These are phyloP conservation scores for Gossypium laxum DNA, from an alignment of 441 rosid species.

Conservation along the genomic window DNA sequence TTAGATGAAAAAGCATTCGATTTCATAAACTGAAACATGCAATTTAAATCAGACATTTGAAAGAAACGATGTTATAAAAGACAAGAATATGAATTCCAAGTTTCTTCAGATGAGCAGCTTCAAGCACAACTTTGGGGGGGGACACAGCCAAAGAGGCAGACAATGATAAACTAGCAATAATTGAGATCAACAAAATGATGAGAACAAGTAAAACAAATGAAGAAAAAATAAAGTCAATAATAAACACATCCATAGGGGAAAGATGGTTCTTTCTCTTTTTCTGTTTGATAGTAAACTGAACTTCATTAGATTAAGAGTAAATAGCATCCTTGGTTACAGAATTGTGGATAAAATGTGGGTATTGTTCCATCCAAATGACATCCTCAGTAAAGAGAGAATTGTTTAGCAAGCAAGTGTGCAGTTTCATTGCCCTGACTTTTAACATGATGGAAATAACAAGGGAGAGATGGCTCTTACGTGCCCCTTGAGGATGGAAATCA, in stretches of 20 bases:
- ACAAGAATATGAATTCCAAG: neutral
- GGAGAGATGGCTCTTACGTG: constrained; percentile 39
- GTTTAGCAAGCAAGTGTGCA: too few relatives aligned
- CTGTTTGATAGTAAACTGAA: too few relatives aligned
- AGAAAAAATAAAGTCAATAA: neutral
- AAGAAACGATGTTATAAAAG: neutral
- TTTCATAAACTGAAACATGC: neutral
- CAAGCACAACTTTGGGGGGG: neutral
- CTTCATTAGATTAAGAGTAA: too few relatives aligned
- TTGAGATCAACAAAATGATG: neutral
- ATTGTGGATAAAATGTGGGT: too few relatives aligned
- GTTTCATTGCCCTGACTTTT: too few relatives aligned
- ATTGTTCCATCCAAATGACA: too few relatives aligned
- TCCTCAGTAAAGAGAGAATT: too few relatives aligned
- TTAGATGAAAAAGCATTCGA: neutral
- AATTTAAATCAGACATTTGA: neutral
- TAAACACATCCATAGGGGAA: neutral
- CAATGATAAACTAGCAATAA: neutral
- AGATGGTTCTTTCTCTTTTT: constrained; percentile 14
- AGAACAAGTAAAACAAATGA: neutral
- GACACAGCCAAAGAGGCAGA: neutral
- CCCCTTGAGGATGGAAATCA: constrained; percentile 46
- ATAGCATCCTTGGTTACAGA: too few relatives aligned
- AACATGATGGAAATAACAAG: neutral
- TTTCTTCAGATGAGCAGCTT: constrained; percentile 3